A percentile compares a stretch with the other conserved stretches of the same genome.
Conservation (phyloP, 2,329 filamentous ascomycete species). For the Nemania serpens region DNA sequence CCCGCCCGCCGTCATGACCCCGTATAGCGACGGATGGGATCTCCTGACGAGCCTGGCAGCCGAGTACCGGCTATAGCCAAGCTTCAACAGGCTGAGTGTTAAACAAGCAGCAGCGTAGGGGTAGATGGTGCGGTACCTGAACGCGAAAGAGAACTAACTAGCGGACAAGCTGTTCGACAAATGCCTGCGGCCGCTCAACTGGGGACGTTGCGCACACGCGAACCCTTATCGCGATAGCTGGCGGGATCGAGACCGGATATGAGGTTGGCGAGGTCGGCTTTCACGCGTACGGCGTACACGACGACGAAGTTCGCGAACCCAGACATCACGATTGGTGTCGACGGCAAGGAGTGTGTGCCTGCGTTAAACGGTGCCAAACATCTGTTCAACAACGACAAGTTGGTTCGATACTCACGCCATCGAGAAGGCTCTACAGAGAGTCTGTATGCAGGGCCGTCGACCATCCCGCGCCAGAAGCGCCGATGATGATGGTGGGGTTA, state of each 20-base stretch:
- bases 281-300: not conserved
- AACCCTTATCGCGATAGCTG: not conserved
- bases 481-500: not conserved
- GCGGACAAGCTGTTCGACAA: not conserved
- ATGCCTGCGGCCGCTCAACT: not conserved
- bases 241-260: not conserved
- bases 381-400: not conserved
- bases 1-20: not conserved
- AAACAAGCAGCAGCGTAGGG: not conserved
- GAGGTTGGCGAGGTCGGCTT: not conserved
- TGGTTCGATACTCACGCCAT: not conserved
- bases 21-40: not conserved
- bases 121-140: not conserved
- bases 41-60: not conserved
- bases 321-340: not conserved
- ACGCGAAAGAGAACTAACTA: not conserved
- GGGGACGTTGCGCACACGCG: not conserved
- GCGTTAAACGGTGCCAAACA: not conserved
- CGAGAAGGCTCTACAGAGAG: not conserved
- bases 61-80: not conserved
- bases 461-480: not conserved
- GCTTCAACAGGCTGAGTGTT: not conserved
- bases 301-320: not conserved
- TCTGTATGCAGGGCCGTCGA: not conserved
- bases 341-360: not conserved